These are phyloP conservation scores for Termitomyces sp. DNA, from an alignment of 768 basidiomycete genomes.

Conservation along the genomic window DNA sequence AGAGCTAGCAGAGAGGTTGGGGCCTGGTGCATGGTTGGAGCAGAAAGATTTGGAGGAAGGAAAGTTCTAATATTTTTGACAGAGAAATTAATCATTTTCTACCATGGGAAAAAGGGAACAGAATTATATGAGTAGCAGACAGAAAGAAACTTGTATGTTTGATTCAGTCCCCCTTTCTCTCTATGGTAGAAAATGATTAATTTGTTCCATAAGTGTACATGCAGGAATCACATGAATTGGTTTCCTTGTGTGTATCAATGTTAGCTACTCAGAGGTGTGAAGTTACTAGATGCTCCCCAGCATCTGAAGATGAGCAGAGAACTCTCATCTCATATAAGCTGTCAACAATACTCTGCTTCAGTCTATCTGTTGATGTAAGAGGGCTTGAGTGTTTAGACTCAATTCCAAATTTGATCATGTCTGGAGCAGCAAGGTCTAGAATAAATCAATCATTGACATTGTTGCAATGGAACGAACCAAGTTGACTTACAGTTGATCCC, in stretches of 20 bases:
- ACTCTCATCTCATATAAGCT: slow-evolving; percentile 69
- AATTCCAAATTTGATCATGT: slow-evolving; percentile 87
- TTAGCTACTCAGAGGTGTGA: slow-evolving; percentile 28
- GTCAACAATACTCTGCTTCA: slow-evolving; percentile 58
- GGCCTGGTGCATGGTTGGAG: slow-evolving; percentile 35
- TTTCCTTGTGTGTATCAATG: neutral
- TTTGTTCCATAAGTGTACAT: neutral
- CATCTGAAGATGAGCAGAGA: slow-evolving; percentile 38
- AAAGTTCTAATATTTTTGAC: slow-evolving; percentile 21
- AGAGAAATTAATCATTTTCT: slow-evolving; percentile 10
- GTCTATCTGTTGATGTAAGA: slow-evolving; percentile 65
- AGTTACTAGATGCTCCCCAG: slow-evolving; percentile 16
- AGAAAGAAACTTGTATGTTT: neutral
- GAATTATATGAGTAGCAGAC: neutral
- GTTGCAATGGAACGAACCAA: neutral
- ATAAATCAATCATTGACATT: neutral
- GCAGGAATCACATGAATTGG: neutral
- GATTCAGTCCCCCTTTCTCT: slow-evolving; percentile 3
- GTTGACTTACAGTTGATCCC: slow-evolving; percentile 82
- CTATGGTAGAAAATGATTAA: slow-evolving; percentile 12
- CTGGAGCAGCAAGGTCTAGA: slow-evolving; percentile 76
- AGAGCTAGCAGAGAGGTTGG: slow-evolving; percentile 34
- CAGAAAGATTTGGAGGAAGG: slow-evolving; percentile 36
- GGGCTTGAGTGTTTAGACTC: slow-evolving; percentile 80
- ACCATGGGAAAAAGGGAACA: slow-evolving; percentile 11